Evolutionary conservation across 768 basidiomycete genomes (phyloP), one percentile per base, ranked within the genome.

Genomic region (Mycena leptocephala): DNA sequence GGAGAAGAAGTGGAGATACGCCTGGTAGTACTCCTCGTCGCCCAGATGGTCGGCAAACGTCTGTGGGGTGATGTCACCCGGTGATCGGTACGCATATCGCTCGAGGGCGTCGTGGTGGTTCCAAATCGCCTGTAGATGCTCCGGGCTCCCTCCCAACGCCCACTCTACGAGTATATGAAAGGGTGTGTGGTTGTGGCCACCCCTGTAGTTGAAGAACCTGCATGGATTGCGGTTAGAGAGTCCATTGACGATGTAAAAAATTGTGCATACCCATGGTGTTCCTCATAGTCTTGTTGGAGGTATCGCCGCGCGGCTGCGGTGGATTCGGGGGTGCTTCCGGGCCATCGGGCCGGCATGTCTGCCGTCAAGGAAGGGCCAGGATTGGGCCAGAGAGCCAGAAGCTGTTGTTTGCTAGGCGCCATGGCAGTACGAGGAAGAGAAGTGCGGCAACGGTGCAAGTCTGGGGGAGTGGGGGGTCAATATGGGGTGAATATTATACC

Each of bases 1-100:
- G 59, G 59, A 62, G 37, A 62, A 62, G 59, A 62, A 62, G 35
- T 62, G 13, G 35, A 62, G 59, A 39, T 62, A 62, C 35, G 37
- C 59, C 59, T 62, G 59, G 59, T 62, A 62, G 59, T 62, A 62
- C 37, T 39, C 24, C 35, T 39, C 37, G 35, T 39, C 37, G 37
- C 59, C 59, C 33, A 62, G 37, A 62, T 62, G 59, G 35, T 62
- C 24, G 37, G 10, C 8, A 39, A 62, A 62, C n/a, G 35, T 62
- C 11, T 24, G 32, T 24, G 13, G 3, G n/a, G 59, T 62, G 59
- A 62, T 39, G n/a, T 35, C 5, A 22, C 56, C 56, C 56, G 32
- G 56, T 35, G 56, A 59, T 6, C 9, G 59, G 20, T 35, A 37
- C 37, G 59, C 59, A n/a, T 3, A 14, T 39, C 55, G 35, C 37